Base-by-base conservation (phyloP, 495 filamentous ascomycete genomes). In the Staphylotrichum longicolle region DNA sequence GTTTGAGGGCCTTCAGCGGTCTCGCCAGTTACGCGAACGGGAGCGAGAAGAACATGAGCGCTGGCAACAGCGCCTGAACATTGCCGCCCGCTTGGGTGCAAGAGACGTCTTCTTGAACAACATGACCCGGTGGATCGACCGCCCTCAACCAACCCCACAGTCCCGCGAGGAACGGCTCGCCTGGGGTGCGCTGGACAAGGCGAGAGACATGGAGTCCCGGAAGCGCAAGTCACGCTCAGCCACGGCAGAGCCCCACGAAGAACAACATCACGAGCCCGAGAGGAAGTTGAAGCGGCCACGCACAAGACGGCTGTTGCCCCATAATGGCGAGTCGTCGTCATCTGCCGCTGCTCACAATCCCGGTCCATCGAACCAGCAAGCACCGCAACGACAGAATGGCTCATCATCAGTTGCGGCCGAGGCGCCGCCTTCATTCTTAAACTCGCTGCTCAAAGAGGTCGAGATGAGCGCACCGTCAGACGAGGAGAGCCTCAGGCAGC, bases 111-210 rank as follows among this genome's bases (percentile, higher is more conserved):
- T 96, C 62, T 79, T 83, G 34, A 85, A 83, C 57, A 86, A 86
- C 54, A 71, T 82, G 6, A 71, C 76, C 7, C 66, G 64, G n/a
- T 57, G 64, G 47, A 41, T 77, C 40, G 62, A 66, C 47, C 72
- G 65, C 44, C 60, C 64, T 37, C 73, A 68, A 42, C 70, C 82
- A 1, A 81, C 84, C 40, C 82, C 82, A 10, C 88, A 93, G 73
- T 86, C 88, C 0, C 76, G 86, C 10, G 91, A 96, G 58, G 92
- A 95, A 68, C 81, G 86, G 63, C 81, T 84, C 35, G 93, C 93
- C 10, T 97, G 93, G 93, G 90, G 92, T 56, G 90, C 86, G 27
- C 86, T 96, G 58, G 91, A 97, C 64, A 89, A 85, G 63, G 90
- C 91, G 41, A 84, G 88, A 66, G 87, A 91, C 37, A 80, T 86